Base-by-base conservation (phyloP, 257 asterid genomes). In the Nicotiana undulata region DNA sequence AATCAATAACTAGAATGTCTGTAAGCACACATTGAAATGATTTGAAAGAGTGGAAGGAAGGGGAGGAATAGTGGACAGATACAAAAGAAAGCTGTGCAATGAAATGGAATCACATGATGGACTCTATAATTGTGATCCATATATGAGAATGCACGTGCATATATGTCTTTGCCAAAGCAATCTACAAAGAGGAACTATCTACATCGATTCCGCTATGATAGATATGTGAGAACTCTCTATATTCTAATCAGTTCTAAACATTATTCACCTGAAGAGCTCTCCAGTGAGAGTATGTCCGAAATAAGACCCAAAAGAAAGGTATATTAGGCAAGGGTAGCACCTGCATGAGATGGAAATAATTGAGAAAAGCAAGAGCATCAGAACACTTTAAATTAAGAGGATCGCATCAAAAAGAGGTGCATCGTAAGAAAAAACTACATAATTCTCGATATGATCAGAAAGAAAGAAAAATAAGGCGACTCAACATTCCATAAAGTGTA, bases 201-300 rank as follows among this genome's bases (percentile, higher is more conserved):
- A 49, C 63, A 74, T 16, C 61, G 26, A 46, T 49, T n/a, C 79
- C 4, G 28, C 44, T 49, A 49, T 49, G 52, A 49, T 17, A 74
- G 79, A 26, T 60, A 16, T 16, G 17, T 4, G 9, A 15, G 15
- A 15, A 49, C 16, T 74, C 63, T 74, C 79, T 49, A 74, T 44
- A 29, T 20, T 74, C 70, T 49, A 32, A 81, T 44, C 46, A 53
- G 72, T 63, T 63, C 40, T 26, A 60, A 77, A 22, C 29, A 82
- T 58, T 4, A 16, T 86, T 82, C 64, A 92, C 99, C 98, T 92
- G 96, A 75, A 96, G 92, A 83, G 99, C 98, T 90, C 98, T 92
- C 96, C 98, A 96, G 88, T 96, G 98, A 74, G 98, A 96, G 86
- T 96, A 96, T 40, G 99, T 83, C 9, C 99, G 98, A 88, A 91